Base-by-base conservation (phyloP, 768 basidiomycete species). In the Sarcodon sp. region DNA sequence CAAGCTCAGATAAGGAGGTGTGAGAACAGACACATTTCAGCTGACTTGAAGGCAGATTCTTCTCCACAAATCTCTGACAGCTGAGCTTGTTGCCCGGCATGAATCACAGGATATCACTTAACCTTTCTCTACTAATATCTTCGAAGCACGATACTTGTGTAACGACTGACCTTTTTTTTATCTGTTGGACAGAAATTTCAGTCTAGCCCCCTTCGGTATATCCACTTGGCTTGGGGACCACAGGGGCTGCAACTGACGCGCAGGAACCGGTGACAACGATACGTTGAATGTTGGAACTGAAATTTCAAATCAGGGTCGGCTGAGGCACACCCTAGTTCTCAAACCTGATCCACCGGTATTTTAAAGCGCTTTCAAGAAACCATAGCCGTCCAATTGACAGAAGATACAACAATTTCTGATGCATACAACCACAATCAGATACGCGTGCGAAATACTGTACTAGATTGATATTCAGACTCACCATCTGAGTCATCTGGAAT, bases 321-420 rank as follows among this genome's bases (percentile, higher is more conserved):
- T 13, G 5, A 18, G 18, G 37, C 18, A 13, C 39, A 27, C 39
- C 15, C 7, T 4, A 41, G 7, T 41, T 15, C 3, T 7, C 8
- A 4, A 27, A 27, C 7, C 10, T 9, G n/a, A 33, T 13, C 7
- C 41, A 46, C 12, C 49, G 45, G 43, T 64, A 32, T 53, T 59
- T 77, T 79, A 47, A 58, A 8, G 77, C 71, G 39, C 77, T 77
- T 51, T 76, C 64, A 21, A 90, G 64, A 11, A 89, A 66, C 5
- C 76, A 69, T 1, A 75, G n/a, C 55, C 0, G 87, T 89, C 1
- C 87, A 87, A 2, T 76, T 64, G 3, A 89, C 73, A 21, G 87
- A 87, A 4, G 88, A 87, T 13, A 59, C 61, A 52, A 87, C 77
- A 35, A 86, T 55, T 51, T 84, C 80, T 81, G 43, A 37, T 9